Base-by-base conservation (phyloP, 768 basidiomycete species). In the Dentipellis sp. region DNA sequence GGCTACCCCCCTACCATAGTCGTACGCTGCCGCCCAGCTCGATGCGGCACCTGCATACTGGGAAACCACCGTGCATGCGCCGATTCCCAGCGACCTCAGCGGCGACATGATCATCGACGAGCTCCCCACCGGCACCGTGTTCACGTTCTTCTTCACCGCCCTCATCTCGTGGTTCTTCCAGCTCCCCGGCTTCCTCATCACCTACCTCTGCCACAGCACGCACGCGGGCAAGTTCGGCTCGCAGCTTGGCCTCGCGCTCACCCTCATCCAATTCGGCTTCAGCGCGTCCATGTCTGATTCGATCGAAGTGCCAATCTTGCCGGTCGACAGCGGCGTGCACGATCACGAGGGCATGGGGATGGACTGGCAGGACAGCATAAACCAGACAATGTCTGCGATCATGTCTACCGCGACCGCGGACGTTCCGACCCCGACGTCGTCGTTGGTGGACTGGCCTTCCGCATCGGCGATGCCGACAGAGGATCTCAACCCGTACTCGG, bases 141-240 rank as follows among this genome's bases (percentile, higher is more conserved):
- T 81, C 69, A 68, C 83, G n/a, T 94, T 93, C 71, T 64, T 82
- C 59, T 75, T 82, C 72, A 92, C 91, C 69, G 68, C 87, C 55
- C 80, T 94, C 73, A 84, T 91, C 56, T 94, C 92, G 7, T 88
- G 88, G 73, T 92, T 94, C 73, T 98, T 99, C 86, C 94, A 97
- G 72, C 94, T 97, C 69, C 80, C 95, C 64, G 94, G 91, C 52
- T 93, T 90, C 77, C 70, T 88, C 57, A 79, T 99, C 72, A 97
- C 94, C 1, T 97, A 93, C 65, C 84, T 97, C 63, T 83, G 98
- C 2, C 88, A 90, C 71, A 85, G 84, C 11, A 87, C 93, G 1
- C 94, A 98, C 66, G 92, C 97, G 0, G 91, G 88, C 58, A 94
- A 94, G 69, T 91, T 81, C 66, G 97, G 97, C 51, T 92, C 91